These are phyloP conservation scores for Penicillium ochrochloron DNA, from an alignment of 495 filamentous ascomycete genomes.

Conservation along the genomic window DNA sequence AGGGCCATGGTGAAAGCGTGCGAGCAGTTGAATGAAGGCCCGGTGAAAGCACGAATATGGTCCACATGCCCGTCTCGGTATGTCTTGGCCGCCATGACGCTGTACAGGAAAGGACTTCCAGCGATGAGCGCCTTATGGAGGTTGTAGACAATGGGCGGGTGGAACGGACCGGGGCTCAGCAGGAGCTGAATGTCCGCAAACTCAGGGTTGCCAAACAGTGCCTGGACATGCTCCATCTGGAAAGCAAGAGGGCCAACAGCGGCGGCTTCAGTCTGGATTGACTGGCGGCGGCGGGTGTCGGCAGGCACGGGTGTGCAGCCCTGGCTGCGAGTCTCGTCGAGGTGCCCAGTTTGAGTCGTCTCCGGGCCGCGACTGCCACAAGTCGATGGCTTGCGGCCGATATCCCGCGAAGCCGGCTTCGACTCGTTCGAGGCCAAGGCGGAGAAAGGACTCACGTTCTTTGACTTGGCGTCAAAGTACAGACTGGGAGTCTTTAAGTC, in stretches of 20 bases:
- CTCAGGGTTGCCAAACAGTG: constrained; percentile 14
- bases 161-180: constrained; percentile 20
- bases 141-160: constrained; percentile 13
- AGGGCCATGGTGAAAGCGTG: constrained; percentile 36
- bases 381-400: not conserved
- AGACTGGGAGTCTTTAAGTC: constrained; percentile 2
- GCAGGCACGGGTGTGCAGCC: not conserved
- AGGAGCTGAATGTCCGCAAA: constrained; percentile 29
- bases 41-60: constrained; percentile 24
- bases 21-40: constrained; percentile 24
- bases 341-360: not conserved
- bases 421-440: constrained; percentile 3
- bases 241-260: constrained; percentile 2
- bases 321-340: not conserved
- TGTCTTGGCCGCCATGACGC: not conserved
- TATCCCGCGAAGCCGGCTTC: not conserved
- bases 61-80: not conserved
- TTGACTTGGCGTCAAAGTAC: constrained; percentile 16
- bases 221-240: constrained; percentile 9
- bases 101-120: constrained; percentile 20
- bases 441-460: constrained; percentile 8
- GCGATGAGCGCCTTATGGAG: constrained; percentile 7
- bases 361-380: not conserved
- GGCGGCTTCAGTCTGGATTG: not conserved
- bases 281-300: not conserved